Percentiles rank a stretch among this genome's conserved stretches.
These are phyloP conservation scores for Berberis thunbergii DNA, from an alignment of 164 flowering plant species.

Conservation along the genomic window DNA sequence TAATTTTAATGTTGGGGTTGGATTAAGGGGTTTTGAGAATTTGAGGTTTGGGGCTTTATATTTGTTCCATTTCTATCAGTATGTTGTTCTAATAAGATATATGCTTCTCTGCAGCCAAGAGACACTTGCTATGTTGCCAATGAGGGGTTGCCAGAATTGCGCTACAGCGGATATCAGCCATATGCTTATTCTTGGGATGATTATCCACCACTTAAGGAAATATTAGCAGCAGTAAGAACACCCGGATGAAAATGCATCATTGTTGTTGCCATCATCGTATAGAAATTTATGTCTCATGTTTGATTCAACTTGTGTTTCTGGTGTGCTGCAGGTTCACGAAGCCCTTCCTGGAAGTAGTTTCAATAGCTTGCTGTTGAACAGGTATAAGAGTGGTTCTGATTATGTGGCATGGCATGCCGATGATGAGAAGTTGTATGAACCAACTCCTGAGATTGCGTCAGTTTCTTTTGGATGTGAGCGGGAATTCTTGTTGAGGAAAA, in stretches of 20 bases:
- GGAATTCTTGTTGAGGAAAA: conserved; percentile 72
- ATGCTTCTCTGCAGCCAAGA: conserved; percentile 52
- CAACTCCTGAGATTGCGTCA: conserved; percentile 81
- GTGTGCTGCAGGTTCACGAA: conserved; percentile 47
- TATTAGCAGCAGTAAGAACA: conserved; percentile 50
- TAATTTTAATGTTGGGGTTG: too few species aligned
- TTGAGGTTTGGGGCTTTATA: too few species aligned
- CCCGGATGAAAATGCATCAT: neutral
- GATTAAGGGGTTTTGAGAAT: too few species aligned
- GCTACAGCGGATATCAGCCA: conserved; percentile 83
- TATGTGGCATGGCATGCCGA: conserved; percentile 96
- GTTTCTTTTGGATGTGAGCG: conserved; percentile 89
- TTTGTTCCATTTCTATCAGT: too few species aligned
- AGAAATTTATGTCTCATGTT: neutral
- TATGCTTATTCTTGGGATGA: conserved; percentile 80
- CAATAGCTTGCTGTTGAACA: conserved; percentile 78
- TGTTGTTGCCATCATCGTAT: neutral
- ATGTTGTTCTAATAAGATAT: neutral
- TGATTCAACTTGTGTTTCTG: neutral
- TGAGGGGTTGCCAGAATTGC: conserved; percentile 51
- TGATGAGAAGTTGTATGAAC: conserved; percentile 88
- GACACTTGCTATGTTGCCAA: conserved; percentile 82
- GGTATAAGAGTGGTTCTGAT: conserved; percentile 80
- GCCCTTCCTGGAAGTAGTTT: conserved; percentile 79
- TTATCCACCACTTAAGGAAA: conserved; percentile 60